Percentiles rank a stretch among this genome's conserved stretches.
Evolutionary conservation across 768 basidiomycete species (phyloP).

Genomic region (Boletus reticulatus): DNA sequence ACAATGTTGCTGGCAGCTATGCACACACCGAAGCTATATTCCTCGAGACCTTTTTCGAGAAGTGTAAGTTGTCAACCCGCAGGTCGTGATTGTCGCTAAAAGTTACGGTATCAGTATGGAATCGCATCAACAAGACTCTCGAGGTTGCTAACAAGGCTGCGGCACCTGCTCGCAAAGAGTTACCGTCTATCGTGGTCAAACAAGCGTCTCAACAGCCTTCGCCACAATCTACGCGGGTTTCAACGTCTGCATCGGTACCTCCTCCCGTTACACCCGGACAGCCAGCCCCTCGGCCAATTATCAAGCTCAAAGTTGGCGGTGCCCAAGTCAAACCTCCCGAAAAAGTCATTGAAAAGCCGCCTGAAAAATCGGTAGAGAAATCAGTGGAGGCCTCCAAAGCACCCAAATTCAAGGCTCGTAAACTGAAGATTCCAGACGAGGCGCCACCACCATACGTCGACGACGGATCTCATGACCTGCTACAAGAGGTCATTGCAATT

Average conservation of each 20-base stretch:
- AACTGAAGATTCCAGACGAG: conserved; percentile 42
- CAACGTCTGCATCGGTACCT: conserved; percentile 15
- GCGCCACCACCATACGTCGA: conserved; percentile 70
- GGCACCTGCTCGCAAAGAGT: conserved; percentile 20
- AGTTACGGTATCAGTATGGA: conserved; percentile 65
- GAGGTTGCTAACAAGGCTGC: conserved; percentile 57
- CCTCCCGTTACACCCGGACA: conserved; percentile 21
- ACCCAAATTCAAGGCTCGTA: conserved; percentile 40
- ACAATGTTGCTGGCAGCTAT: conserved; percentile 71
- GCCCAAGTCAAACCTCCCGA: conserved; percentile 35
- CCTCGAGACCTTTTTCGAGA: conserved; percentile 82
- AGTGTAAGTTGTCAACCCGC: conserved; percentile 51
- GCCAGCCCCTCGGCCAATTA: conserved; percentile 50
- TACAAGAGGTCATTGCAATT: conserved; percentile 80
- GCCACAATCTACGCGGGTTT: conserved; percentile 7
- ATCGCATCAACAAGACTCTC: conserved; percentile 79
- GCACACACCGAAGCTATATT: conserved; percentile 74
- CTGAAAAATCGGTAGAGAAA: conserved; percentile 25
- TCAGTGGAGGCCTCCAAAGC: conserved; percentile 33
- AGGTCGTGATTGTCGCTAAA: conserved; percentile 6
- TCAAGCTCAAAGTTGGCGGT: conserved; percentile 68
- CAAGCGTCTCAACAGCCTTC: conserved; percentile 18
- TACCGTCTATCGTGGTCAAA: conserved; percentile 27
- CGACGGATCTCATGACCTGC: conserved; percentile 77
- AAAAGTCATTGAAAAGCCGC: conserved; percentile 28